Percentiles rank a stretch among this genome's conserved stretches.
Conservation (phyloP, 2,329 filamentous ascomycete species). For the Westerdykella sp. region DNA sequence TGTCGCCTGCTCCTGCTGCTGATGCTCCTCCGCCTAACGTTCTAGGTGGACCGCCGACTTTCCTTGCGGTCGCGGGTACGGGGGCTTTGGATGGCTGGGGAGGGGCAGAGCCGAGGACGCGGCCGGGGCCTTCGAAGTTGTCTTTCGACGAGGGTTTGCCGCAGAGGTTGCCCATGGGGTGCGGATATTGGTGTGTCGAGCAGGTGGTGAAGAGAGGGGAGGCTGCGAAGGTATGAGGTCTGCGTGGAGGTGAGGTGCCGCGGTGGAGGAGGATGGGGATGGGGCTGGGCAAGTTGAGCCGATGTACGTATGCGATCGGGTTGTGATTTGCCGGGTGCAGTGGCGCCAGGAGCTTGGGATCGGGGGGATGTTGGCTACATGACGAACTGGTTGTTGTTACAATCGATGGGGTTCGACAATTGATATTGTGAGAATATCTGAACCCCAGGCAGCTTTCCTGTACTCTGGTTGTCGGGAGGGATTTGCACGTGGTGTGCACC, state of each 20-base stretch:
- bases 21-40: slow-evolving; percentile 53
- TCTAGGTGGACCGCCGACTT: slow-evolving; percentile 46
- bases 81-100: slow-evolving; percentile 41
- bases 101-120: slow-evolving; percentile 58
- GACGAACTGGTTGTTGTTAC: too few relatives aligned
- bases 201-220: slow-evolving; percentile 1
- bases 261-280: neutral
- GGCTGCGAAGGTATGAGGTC: neutral
- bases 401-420: too few relatives aligned
- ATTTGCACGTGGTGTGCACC: slow-evolving; percentile 3
- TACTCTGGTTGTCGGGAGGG: neutral
- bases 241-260: neutral
- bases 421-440: neutral
- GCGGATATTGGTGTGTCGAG: slow-evolving; percentile 8
- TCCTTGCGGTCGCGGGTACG: slow-evolving; percentile 38
- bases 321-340: slow-evolving; percentile 4
- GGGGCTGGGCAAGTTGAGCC: neutral
- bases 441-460: too few relatives aligned
- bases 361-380: too few relatives aligned
- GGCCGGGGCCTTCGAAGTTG: slow-evolving; percentile 65
- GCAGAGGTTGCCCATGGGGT: slow-evolving; percentile 77
- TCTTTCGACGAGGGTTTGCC: slow-evolving; percentile 55
- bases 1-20: slow-evolving; percentile 23
- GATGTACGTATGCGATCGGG: neutral
- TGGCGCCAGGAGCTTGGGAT: neutral